Evolutionary conservation across 2,329 filamentous ascomycete genomes (phyloP), one percentile per base, ranked within the genome.

Genomic region (Cordyceps javanica): DNA sequence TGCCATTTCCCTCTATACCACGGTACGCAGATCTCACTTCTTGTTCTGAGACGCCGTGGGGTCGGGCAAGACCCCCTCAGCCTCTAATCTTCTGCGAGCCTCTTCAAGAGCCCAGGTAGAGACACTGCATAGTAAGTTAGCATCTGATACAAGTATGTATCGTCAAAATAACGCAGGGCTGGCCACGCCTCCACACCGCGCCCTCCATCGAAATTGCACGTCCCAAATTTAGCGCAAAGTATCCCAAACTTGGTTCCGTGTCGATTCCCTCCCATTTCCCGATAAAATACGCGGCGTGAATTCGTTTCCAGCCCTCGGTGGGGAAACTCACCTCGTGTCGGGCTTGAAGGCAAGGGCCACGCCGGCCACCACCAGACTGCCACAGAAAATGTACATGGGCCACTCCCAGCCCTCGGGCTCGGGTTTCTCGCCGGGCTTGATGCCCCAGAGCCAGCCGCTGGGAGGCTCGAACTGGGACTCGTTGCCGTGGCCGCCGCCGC

Each of bases 91-190:
- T 78, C 94, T 85, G 70, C 94, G 85, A 55, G 94, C 94, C 79
- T 99, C 94, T 77, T 99, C 94, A 44, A 99, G 85, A 62, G 94
- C 94, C 94, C 94, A 99, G 57, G 93, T 97, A 80, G 97, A 94
- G 85, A 99, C 97, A 74, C 94, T 99, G 67, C 60, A 59, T 42
- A 19, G 54, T 28, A 19, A 23, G 63, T 74, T 66, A 73, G 70
- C 62, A 63, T 59, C 42, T 36, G 36, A 34, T 34, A 26, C 10
- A 23, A n/a, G 19, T 36, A n/a, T n/a, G 23, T 39, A 23, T 51
- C 30, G 55, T 55, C 62, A 65, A 69, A 67, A 67, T 66, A 54
- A 41, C 34, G 49, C 63, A 56, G n/a, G 44, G 32, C 30, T n/a
- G 14, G n/a, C 21, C 54, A 7, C 63, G 63, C 65, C 66, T 41